Base-by-base conservation (phyloP, 805 yeast species). In the Saturnispora bothae region DNA sequence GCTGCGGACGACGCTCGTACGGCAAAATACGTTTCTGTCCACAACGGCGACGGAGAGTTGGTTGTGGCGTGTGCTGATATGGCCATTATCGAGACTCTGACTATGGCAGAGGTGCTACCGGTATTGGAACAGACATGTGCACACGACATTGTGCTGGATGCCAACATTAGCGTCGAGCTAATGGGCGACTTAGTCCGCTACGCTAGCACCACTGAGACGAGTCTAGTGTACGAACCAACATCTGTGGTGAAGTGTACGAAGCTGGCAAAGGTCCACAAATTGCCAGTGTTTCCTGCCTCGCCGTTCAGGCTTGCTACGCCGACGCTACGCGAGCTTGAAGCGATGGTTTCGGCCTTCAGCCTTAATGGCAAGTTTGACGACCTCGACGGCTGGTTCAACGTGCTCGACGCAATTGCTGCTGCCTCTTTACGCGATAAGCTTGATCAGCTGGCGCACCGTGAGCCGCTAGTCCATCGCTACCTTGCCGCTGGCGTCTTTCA, bases 31-130 rank as follows among this genome's bases (percentile, higher is more conserved):
- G 68, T 73, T 5, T 78, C 94, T 1, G 66, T 76, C 41, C 88
- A 84, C 48, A 72, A 71, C 40, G 45, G 48, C 0, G 33, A 45
- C 8, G 95, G 95, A 1, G 77, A 69, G 3, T 62, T 86, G 33
- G 53, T 81, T 3, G 63, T 83, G 14, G 94, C 95, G 0, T 73
- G 84, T 50, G 89, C 94, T 4, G 95, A 83, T 51, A 85, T 86
- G 95, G 63, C 64, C n/a, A 71, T 79, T 8, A 61, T 78, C 17
- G 82, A 81, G 45, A 58, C 64, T 20, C 42, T 73, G 32, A 62
- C 74, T 12, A 36, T 57, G 0, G 54, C 58, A 0, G 71, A 69
- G 42, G 63, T 80, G 3, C 42, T 49, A 2, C 29, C 55, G 0
- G 64, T 70, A 44, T 47, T 85, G 4, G 42, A 45, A 1, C 36